phyloP scores from a whole-genome alignment of 345 rosid species.

The Pugionium dolabratum region DNA sequence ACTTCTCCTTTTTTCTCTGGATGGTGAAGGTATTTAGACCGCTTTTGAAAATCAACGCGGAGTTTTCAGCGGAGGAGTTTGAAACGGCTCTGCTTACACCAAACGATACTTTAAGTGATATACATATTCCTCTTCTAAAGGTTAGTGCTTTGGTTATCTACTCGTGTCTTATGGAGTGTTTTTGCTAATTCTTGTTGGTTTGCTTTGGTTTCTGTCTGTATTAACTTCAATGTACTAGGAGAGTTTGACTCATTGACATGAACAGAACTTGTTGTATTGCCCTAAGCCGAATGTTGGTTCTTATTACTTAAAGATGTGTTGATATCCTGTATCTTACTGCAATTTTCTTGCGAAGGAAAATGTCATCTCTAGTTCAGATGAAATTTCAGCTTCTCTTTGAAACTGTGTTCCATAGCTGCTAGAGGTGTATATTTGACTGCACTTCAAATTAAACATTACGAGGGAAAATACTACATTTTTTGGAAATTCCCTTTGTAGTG shows the following conservation, averaged over 20 bases:
- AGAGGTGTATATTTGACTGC: too few species aligned
- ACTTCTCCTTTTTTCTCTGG: slow-evolving; percentile 1
- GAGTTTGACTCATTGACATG: slow-evolving; percentile 27
- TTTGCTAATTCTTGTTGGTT: neutral
- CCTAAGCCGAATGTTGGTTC: slow-evolving; percentile 1
- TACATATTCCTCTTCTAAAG: slow-evolving; percentile 95
- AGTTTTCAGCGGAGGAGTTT: slow-evolving; percentile 97
- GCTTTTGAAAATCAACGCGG: slow-evolving; percentile 70
- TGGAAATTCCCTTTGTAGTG: too few species aligned
- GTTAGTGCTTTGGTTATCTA: slow-evolving; percentile 51
- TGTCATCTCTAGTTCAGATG: too few species aligned
- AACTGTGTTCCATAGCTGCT: too few species aligned
- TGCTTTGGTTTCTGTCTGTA: slow-evolving; percentile 6
- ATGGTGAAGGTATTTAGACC: slow-evolving; percentile 78
- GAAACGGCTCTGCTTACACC: slow-evolving; percentile 89
- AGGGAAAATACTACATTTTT: too few species aligned
- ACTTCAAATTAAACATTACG: too few species aligned
- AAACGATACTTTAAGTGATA: slow-evolving; percentile 86
- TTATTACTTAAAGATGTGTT: neutral
- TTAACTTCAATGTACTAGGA: slow-evolving; percentile 15
- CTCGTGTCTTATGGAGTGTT: neutral
- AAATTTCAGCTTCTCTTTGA: too few species aligned
- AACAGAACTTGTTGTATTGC: slow-evolving; percentile 8
- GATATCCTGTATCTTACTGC: too few species aligned
- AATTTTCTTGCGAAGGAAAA: too few species aligned